phyloP scores from a whole-genome alignment of 164 flowering plant species.

The Cinnamomum chago region DNA sequence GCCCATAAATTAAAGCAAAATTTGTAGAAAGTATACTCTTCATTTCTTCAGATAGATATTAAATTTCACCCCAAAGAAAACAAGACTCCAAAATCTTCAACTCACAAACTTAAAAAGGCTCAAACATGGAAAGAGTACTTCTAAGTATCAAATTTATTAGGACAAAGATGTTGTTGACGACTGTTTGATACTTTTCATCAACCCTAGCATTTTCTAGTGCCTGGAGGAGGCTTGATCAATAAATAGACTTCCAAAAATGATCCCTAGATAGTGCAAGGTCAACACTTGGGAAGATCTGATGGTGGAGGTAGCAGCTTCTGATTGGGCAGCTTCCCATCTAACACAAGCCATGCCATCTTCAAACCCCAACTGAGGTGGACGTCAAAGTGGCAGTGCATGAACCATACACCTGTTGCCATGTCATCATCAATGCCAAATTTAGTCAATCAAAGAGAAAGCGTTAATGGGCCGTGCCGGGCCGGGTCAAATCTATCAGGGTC shows the following conservation, averaged over 20 bases:
- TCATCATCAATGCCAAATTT: neutral
- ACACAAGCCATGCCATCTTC: conserved; percentile 15
- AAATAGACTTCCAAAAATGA: neutral
- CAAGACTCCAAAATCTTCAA: too few species aligned
- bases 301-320: conserved; percentile 15
- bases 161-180: neutral
- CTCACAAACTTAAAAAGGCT: too few species aligned
- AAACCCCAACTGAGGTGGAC: conserved; percentile 16
- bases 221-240: neutral
- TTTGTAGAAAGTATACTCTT: too few species aligned
- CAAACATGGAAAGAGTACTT: too few species aligned
- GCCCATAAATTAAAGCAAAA: too few species aligned
- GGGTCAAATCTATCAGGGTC: too few species aligned
- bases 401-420: conserved; percentile 14
- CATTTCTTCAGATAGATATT: too few species aligned
- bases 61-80: too few species aligned
- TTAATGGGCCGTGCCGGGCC: too few species aligned
- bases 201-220: neutral
- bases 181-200: neutral
- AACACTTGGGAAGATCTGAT: conserved; percentile 12
- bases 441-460: neutral
- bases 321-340: conserved; percentile 15
- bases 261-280: neutral
- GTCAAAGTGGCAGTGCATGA: conserved; percentile 17
- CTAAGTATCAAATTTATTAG: too few species aligned